phyloP scores from a whole-genome alignment of 1,284 basidiomycete species.

The Phylloboletellus chloephorus region DNA sequence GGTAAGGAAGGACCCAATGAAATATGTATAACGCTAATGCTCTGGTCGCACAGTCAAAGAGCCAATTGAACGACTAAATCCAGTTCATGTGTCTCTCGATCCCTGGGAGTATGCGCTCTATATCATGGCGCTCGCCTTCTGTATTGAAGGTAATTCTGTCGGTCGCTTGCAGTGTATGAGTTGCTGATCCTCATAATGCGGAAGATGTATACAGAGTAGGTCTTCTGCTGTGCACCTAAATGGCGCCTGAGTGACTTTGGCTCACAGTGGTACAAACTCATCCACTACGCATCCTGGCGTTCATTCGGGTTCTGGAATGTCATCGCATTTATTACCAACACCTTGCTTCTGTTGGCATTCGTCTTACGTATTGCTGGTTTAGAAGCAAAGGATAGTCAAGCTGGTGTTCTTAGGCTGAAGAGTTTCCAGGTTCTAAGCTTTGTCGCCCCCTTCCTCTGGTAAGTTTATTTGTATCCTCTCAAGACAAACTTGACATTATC shows the following conservation, averaged over 20 bases:
- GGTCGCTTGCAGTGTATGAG: background rate
- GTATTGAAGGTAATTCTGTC: conserved; percentile 62
- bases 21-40: conserved; percentile 5
- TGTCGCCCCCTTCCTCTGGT: conserved; percentile 84
- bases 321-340: conserved; percentile 68
- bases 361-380: conserved; percentile 66
- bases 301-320: conserved; percentile 81
- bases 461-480: conserved; percentile 24
- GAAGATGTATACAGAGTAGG: conserved; percentile 65
- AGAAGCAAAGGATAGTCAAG: conserved; percentile 36
- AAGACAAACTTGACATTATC: conserved; percentile 2
- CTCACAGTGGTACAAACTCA: conserved; percentile 56
- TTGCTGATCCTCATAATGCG: conserved; percentile 3
- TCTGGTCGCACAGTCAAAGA: conserved; percentile 52
- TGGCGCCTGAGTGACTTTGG: conserved; percentile 1
- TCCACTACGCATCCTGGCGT: conserved; percentile 62
- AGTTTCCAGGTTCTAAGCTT: conserved; percentile 88
- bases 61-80: conserved; percentile 59
- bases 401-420: conserved; percentile 46
- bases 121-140: conserved; percentile 67
- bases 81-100: conserved; percentile 52
- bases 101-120: conserved; percentile 78
- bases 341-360: conserved; percentile 70
- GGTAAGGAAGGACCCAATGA: conserved; percentile 35
- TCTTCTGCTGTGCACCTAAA: background rate